A percentile compares a stretch with the other conserved stretches of the same genome.
These are phyloP conservation scores for Pilatotrama ljubarskyi DNA, from an alignment of 768 basidiomycete species.

Conservation along the genomic window DNA sequence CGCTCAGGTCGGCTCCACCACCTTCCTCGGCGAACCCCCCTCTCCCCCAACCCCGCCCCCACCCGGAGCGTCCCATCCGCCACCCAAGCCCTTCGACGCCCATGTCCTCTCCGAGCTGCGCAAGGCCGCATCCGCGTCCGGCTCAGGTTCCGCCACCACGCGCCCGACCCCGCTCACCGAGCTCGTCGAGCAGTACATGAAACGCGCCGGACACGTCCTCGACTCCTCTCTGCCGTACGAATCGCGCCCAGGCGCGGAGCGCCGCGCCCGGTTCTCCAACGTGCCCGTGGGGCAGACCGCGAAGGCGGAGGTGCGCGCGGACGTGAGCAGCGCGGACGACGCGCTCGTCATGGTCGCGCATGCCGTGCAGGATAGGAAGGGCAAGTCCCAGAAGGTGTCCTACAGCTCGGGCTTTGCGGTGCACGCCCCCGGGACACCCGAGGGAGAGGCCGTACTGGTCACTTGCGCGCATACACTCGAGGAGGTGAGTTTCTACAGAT, in stretches of 20 bases:
- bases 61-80: not conserved
- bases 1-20: slow-evolving; percentile 28
- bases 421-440: slow-evolving; percentile 29
- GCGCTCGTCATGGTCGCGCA: slow-evolving; percentile 55
- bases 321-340: slow-evolving; percentile 25
- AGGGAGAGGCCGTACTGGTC: slow-evolving; percentile 41
- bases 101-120: slow-evolving; percentile 27
- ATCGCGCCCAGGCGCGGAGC: slow-evolving; percentile 40
- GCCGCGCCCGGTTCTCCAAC: slow-evolving; percentile 32
- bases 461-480: slow-evolving; percentile 67
- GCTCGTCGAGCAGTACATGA: slow-evolving; percentile 46
- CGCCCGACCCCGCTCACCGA: slow-evolving; percentile 22
- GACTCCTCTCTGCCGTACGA: slow-evolving; percentile 49
- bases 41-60: slow-evolving; percentile 16
- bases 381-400: slow-evolving; percentile 44
- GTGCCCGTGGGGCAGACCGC: not conserved
- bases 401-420: slow-evolving; percentile 61
- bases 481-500: slow-evolving; percentile 41
- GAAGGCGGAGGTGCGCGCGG: not conserved
- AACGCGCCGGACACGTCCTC: slow-evolving; percentile 44
- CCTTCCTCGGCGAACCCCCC: slow-evolving; percentile 27
- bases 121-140: not conserved
- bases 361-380: slow-evolving; percentile 36
- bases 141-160: not conserved
- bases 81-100: slow-evolving; percentile 22